Conservation (phyloP, 768 basidiomycete genomes). For the Saitozyma sp. region DNA sequence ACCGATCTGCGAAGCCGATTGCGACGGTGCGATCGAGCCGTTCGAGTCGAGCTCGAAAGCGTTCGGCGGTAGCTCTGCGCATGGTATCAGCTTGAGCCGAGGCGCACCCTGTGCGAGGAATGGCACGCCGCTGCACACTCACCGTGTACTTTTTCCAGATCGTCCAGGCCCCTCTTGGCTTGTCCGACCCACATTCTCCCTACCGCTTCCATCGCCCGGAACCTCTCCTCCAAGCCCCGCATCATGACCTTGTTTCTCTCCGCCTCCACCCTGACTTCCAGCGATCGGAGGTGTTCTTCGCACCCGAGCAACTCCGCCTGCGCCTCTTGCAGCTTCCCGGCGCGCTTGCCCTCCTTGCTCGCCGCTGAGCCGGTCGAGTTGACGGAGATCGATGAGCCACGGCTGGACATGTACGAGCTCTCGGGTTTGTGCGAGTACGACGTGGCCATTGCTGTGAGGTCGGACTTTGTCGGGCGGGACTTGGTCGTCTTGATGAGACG, state of each 20-base stretch:
- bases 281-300: constrained; percentile 47
- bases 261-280: constrained; percentile 49
- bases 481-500: constrained; percentile 52
- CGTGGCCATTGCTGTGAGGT: constrained; percentile 38
- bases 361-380: constrained; percentile 36
- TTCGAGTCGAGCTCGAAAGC: constrained; percentile 52
- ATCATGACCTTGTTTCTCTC: constrained; percentile 52
- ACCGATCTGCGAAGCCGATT: constrained; percentile 51
- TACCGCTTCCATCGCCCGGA: constrained; percentile 51
- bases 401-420: constrained; percentile 20
- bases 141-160: constrained; percentile 44
- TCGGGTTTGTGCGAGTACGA: constrained; percentile 20
- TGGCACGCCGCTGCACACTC: not conserved
- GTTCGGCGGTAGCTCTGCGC: constrained; percentile 33
- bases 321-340: constrained; percentile 47
- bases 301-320: constrained; percentile 52
- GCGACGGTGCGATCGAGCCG: constrained; percentile 50
- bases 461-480: constrained; percentile 46
- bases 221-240: constrained; percentile 48
- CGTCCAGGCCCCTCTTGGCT: constrained; percentile 44
- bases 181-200: constrained; percentile 51
- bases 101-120: not conserved
- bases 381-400: constrained; percentile 32
- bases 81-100: not conserved
- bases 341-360: constrained; percentile 46